Evolutionary conservation across 768 basidiomycete species (phyloP).

Genomic region (Rickenella mellea): DNA sequence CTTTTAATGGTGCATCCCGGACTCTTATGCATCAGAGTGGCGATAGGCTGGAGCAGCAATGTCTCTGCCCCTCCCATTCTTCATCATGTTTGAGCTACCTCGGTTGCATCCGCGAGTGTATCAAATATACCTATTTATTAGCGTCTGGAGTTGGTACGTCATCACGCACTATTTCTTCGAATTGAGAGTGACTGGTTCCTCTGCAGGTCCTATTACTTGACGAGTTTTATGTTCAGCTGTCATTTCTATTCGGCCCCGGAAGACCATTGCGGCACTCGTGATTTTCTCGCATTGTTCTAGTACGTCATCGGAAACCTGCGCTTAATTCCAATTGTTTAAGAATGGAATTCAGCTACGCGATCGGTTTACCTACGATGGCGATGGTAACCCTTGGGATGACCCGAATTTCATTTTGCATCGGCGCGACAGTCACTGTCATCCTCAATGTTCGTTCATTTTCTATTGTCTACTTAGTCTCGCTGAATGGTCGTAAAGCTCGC

Average conservation of each 20-base stretch:
- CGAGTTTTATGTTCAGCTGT: not conserved
- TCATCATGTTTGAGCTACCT: no score
- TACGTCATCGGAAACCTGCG: not conserved
- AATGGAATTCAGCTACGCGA: not conserved
- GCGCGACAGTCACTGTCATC: not conserved
- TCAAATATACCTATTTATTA: no score
- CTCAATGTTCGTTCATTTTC: not conserved
- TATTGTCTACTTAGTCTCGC: no score
- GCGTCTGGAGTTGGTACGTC: no score
- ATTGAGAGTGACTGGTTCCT: no score
- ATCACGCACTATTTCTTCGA: no score
- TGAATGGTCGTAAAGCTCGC: no score
- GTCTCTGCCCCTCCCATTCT: no score
- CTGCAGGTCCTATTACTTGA: slow-evolving; percentile 1
- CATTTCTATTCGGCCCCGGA: not conserved
- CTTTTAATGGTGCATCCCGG: no score
- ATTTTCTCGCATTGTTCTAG: slow-evolving; percentile 1
- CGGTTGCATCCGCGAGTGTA: no score
- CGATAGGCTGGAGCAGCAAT: no score
- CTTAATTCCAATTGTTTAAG: not conserved
- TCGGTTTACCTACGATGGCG: slow-evolving; percentile 1
- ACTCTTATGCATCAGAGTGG: no score
- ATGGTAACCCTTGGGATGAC: slow-evolving; percentile 2
- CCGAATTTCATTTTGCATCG: not conserved
- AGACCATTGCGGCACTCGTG: not conserved